Evolutionary conservation across 2,329 filamentous ascomycete species (phyloP).

Genomic region (Paraphaeosphaeria sporulosa): DNA sequence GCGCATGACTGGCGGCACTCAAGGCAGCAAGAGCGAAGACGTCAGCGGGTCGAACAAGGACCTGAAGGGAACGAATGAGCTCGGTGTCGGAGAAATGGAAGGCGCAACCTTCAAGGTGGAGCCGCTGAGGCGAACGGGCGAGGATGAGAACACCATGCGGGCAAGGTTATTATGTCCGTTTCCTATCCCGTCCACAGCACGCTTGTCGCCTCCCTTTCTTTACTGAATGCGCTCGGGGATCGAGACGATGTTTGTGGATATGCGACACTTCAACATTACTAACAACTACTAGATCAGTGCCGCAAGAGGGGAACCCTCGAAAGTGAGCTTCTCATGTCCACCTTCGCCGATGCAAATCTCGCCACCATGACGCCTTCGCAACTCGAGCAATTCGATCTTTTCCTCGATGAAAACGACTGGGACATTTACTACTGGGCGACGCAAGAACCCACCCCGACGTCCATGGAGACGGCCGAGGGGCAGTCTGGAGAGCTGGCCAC

Average conservation of each 20-base stretch:
- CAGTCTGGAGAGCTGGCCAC: constrained; percentile 54
- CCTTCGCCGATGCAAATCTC: constrained; percentile 86
- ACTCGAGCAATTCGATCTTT: constrained; percentile 84
- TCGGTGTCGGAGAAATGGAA: constrained; percentile 83
- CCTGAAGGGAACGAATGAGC: constrained; percentile 64
- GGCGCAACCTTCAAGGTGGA: constrained; percentile 87
- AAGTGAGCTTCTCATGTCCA: constrained; percentile 93
- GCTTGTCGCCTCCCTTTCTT: constrained; percentile 9
- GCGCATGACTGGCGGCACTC: constrained; percentile 70
- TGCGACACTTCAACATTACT: constrained; percentile 11
- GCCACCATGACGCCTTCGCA: constrained; percentile 74
- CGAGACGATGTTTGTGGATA: constrained; percentile 10
- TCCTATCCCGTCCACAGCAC: constrained; percentile 22
- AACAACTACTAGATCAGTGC: constrained; percentile 76
- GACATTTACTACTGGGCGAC: constrained; percentile 99
- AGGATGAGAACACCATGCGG: constrained; percentile 85
- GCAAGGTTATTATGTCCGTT: constrained; percentile 78
- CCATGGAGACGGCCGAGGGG: constrained; percentile 64
- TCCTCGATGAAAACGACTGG: constrained; percentile 99
- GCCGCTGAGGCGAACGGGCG: constrained; percentile 83
- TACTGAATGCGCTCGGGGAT: neutral
- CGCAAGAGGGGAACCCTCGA: constrained; percentile 96
- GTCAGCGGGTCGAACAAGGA: constrained; percentile 37
- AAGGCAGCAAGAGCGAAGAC: constrained; percentile 55
- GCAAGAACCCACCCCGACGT: constrained; percentile 73